Evolutionary conservation across 2,329 filamentous ascomycete genomes (phyloP), one percentile per base, ranked within the genome.

Genomic region (Xylaria sp.): DNA sequence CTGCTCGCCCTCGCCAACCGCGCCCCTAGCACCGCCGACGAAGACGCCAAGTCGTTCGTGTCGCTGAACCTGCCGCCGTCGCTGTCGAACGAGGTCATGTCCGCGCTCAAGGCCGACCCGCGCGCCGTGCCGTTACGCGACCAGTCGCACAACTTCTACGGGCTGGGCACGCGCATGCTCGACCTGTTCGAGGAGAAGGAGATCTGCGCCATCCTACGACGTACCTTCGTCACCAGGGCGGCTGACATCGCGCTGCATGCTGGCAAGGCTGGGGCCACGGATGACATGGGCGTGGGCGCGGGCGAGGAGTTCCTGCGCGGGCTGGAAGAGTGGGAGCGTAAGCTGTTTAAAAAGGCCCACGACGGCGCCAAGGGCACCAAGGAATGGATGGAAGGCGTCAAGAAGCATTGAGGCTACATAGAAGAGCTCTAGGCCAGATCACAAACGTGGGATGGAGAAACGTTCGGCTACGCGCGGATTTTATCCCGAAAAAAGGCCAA

Each of bases 21-120:
- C 79, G 57, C 78, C 66, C 66, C 74, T 72, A 73, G 70, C 53
- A 76, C 72, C 60, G 70, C 73, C 41, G 80, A 81, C 32, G 80
- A 83, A 28, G 73, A 79, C 65, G 76, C 81, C 65, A 83, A 81
- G 58, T 87, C 91, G 7, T 88, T 94, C 28, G 87, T 96, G 4
- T 92, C 91, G 0, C 88, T 98, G 68, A 94, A 96, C 77, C 87
- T 97, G 8, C 95, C 96, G 0, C 80, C 87, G 0, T 90, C 93
- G 3, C 87, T 98, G 0, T 90, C 91, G 5, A 87, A 89, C 69
- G 89, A 92, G 53, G 94, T 98, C 48, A 83, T 97, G 76, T 94
- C 97, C 73, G 96, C 96, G 0, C 84, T 99, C 43, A 96, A 95
- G 77, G 96, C 96, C 36, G 94, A 97, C 77, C 91, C 96, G 0